Percentiles rank a stretch among this genome's conserved stretches.
Conservation (phyloP, 1,284 basidiomycete species). For the Phenoliferia sp. region DNA sequence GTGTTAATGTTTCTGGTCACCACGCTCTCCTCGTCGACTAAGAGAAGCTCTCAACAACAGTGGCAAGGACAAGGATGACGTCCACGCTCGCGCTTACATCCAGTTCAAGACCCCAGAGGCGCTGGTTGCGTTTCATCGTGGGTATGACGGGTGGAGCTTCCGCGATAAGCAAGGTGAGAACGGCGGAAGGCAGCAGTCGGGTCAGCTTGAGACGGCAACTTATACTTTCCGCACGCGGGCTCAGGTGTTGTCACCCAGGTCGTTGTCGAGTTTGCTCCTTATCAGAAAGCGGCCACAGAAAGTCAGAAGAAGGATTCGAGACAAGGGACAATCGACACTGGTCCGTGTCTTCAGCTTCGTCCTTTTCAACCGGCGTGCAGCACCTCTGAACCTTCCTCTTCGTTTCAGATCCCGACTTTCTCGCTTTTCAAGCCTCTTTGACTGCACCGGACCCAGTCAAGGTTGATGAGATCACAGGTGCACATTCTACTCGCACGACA, state of each 20-base stretch:
- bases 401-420: conserved; percentile 22
- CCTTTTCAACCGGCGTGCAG: neutral
- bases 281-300: conserved; percentile 73
- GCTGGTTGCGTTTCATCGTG: conserved; percentile 70
- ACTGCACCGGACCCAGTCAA: conserved; percentile 52
- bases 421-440: conserved; percentile 23
- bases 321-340: conserved; percentile 71
- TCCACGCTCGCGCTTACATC: conserved; percentile 85
- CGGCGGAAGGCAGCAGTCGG: no score
- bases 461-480: conserved; percentile 58
- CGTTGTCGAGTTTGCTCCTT: conserved; percentile 89
- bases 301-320: conserved; percentile 66
- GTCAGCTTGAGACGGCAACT: neutral
- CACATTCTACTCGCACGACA: conserved; percentile 35
- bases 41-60: conserved; percentile 14
- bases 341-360: conserved; percentile 43
- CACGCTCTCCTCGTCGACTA: no score
- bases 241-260: conserved; percentile 80
- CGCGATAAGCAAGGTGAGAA: conserved; percentile 83
- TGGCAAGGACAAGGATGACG: conserved; percentile 61
- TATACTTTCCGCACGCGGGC: neutral
- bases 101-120: conserved; percentile 71
- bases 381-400: neutral
- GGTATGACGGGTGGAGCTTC: conserved; percentile 88
- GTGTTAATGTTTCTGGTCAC: neutral